These are phyloP conservation scores for Peribolospora baueri DNA, from an alignment of 768 basidiomycete genomes.

Conservation along the genomic window DNA sequence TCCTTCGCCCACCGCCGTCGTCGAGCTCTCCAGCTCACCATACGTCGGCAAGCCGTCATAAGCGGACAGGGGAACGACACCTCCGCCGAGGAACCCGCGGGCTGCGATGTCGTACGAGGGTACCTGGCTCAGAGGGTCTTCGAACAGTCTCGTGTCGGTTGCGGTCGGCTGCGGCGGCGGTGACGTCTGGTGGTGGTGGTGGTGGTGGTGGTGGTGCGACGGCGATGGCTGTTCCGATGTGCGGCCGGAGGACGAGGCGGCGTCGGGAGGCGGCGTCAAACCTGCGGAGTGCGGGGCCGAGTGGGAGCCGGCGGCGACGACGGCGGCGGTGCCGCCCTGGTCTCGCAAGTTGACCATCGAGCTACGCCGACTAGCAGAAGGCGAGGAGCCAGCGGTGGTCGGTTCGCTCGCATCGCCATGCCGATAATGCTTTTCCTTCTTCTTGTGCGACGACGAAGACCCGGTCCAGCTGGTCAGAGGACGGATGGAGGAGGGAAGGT, in stretches of 20 bases:
- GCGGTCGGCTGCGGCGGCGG: background rate
- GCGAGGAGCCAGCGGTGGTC: too few relatives aligned
- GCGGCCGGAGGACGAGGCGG: too few relatives aligned
- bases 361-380: too few relatives aligned
- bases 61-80: slow-evolving; percentile 59
- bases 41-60: slow-evolving; percentile 63
- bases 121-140: slow-evolving; percentile 36
- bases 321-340: too few relatives aligned
- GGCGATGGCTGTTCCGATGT: background rate
- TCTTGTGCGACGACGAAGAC: background rate
- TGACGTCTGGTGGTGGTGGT: background rate
- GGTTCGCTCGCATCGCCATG: background rate
- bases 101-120: slow-evolving; percentile 68
- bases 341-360: too few relatives aligned
- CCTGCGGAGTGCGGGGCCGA: too few relatives aligned
- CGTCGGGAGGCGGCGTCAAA: too few relatives aligned
- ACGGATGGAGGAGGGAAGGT: slow-evolving; percentile 13
- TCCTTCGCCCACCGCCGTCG: background rate
- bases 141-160: background rate
- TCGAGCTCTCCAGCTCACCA: slow-evolving; percentile 33
- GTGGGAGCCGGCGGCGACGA: too few relatives aligned
- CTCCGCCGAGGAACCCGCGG: slow-evolving; percentile 63
- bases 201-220: background rate
- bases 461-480: slow-evolving; percentile 5
- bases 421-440: background rate